These are phyloP conservation scores for Volutella citrinella DNA, from an alignment of 2,329 filamentous ascomycete genomes.

Conservation along the genomic window DNA sequence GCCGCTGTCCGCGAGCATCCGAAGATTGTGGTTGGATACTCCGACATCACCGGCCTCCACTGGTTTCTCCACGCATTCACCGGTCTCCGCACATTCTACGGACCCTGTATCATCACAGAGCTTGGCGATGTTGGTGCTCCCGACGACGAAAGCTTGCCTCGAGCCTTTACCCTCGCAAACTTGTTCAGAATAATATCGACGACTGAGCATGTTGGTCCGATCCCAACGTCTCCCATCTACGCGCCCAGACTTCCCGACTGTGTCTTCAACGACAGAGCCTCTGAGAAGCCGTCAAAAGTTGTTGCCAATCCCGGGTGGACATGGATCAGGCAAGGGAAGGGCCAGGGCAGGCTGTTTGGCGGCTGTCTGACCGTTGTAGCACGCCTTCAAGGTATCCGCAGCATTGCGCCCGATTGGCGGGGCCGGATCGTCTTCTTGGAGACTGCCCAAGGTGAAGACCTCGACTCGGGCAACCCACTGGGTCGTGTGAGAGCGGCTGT, in stretches of 20 bases:
- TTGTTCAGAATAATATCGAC: conserved; percentile 30
- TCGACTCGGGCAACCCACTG: conserved; percentile 15
- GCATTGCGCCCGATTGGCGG: conserved; percentile 35
- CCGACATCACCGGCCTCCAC: conserved; percentile 41
- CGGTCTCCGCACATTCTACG: conserved; percentile 43
- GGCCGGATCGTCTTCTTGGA: conserved; percentile 40
- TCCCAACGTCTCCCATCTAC: conserved; percentile 31
- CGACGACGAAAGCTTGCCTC: conserved; percentile 23
- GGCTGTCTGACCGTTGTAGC: conserved; percentile 39
- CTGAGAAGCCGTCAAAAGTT: conserved; percentile 27
- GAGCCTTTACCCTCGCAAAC: conserved; percentile 28
- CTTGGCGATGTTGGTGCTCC: conserved; percentile 29
- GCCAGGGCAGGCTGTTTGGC: conserved; percentile 42
- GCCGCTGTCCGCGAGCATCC: conserved; percentile 31
- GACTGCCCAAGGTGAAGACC: conserved; percentile 33
- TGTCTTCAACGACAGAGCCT: conserved; percentile 20
- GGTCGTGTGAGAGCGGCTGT: conserved; percentile 30
- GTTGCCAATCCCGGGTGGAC: conserved; percentile 28
- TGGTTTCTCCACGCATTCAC: conserved; percentile 37
- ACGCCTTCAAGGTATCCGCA: conserved; percentile 32
- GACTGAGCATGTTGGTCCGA: conserved; percentile 24
- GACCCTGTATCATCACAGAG: conserved; percentile 37
- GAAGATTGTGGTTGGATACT: conserved; percentile 41
- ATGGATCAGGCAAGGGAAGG: conserved; percentile 35
- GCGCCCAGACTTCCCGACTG: conserved; percentile 20